A percentile compares a stretch with the other conserved stretches of the same genome.
These are phyloP conservation scores for Camellia sinensis DNA, from an alignment of 148 eudicot genomes.

Conservation along the genomic window DNA sequence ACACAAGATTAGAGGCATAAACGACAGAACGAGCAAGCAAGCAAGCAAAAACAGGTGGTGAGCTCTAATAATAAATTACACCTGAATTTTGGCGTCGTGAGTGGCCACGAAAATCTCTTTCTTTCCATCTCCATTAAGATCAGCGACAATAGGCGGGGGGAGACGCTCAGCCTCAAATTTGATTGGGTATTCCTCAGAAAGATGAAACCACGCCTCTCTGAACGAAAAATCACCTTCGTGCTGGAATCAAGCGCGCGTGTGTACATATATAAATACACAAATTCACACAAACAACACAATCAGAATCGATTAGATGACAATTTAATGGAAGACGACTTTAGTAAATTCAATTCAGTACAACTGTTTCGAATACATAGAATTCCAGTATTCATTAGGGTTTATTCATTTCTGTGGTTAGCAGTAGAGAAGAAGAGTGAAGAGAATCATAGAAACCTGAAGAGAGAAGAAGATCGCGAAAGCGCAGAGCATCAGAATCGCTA, in stretches of 20 bases:
- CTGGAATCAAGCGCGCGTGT: slow-evolving; percentile 25
- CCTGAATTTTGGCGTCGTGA: slow-evolving; percentile 95
- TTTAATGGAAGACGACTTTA: not conserved
- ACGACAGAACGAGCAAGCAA: not conserved
- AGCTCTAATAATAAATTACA: slow-evolving; percentile 8
- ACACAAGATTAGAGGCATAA: not conserved
- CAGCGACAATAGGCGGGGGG: slow-evolving; percentile 87
- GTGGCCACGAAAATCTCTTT: slow-evolving; percentile 87
- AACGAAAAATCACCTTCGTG: slow-evolving; percentile 96
- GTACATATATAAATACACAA: not conserved
- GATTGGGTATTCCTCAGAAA: slow-evolving; percentile 88
- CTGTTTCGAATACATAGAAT: not conserved
- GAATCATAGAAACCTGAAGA: slow-evolving; percentile 62
- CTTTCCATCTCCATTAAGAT: slow-evolving; percentile 93
- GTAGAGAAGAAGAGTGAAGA: not conserved
- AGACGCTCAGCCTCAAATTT: slow-evolving; percentile 91
- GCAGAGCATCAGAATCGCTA: slow-evolving; percentile 87
- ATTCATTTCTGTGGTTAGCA: not conserved
- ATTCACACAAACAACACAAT: not conserved
- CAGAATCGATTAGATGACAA: not conserved
- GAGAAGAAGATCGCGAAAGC: slow-evolving; percentile 97
- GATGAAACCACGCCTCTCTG: slow-evolving; percentile 92
- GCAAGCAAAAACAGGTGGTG: not conserved
- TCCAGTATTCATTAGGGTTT: slow-evolving; percentile 21
- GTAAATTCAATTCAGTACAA: not conserved